Evolutionary conservation across 2,329 filamentous ascomycete species (phyloP).

Genomic region (Hypoxylon sp.): DNA sequence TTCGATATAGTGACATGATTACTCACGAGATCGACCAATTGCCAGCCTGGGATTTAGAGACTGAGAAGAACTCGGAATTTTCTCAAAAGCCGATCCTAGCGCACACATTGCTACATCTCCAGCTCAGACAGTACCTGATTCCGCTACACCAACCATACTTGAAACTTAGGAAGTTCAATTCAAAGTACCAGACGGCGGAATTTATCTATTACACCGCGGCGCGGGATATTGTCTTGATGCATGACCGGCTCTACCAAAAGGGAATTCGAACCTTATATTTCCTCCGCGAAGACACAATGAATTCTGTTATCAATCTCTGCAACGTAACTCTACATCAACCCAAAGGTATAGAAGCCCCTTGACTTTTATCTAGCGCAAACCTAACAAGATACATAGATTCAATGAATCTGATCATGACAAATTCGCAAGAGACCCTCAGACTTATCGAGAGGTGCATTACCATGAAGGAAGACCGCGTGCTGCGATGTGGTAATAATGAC

Average conservation of each 20-base stretch:
- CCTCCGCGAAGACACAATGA: slow-evolving; percentile 71
- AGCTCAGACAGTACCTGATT: slow-evolving; percentile 73
- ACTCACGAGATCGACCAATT: slow-evolving; percentile 73
- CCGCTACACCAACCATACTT: slow-evolving; percentile 73
- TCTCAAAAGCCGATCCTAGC: slow-evolving; percentile 71
- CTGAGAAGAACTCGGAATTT: slow-evolving; percentile 56
- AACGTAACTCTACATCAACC: slow-evolving; percentile 74
- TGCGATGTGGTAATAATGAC: slow-evolving; percentile 75
- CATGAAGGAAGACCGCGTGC: slow-evolving; percentile 73
- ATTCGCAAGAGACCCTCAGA: slow-evolving; percentile 71
- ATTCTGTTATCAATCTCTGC: slow-evolving; percentile 72
- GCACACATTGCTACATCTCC: slow-evolving; percentile 72
- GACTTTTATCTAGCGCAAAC: not conserved
- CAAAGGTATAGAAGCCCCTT: slow-evolving; percentile 52
- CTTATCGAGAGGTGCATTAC: slow-evolving; percentile 73
- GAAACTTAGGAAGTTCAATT: slow-evolving; percentile 71
- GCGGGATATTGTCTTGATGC: slow-evolving; percentile 72
- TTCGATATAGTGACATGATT: slow-evolving; percentile 72
- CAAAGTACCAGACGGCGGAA: slow-evolving; percentile 74
- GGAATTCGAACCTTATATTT: slow-evolving; percentile 72
- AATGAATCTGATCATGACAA: slow-evolving; percentile 74
- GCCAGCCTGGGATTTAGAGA: slow-evolving; percentile 67
- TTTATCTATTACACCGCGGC: slow-evolving; percentile 75
- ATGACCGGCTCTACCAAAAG: slow-evolving; percentile 72
- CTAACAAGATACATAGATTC: slow-evolving; percentile 58